Conservation (phyloP, 441 rosid species). For the Arabidopsis lyrata region DNA sequence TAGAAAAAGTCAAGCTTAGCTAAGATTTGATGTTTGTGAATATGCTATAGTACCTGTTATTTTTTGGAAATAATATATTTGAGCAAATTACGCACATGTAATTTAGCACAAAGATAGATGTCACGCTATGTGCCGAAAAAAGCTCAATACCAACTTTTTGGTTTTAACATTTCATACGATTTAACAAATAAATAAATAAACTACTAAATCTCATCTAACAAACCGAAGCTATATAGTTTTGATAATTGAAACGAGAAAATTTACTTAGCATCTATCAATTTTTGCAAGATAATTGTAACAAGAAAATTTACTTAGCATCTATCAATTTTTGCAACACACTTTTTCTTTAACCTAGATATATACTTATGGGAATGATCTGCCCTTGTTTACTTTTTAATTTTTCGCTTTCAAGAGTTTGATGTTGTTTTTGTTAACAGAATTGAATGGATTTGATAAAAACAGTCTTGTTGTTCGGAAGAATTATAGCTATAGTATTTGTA, state of each 20-base stretch:
- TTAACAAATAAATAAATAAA: not conserved
- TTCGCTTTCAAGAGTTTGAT: not conserved
- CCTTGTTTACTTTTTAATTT: not conserved
- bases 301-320: not conserved
- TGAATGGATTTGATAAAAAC: not conserved
- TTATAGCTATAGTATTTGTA: not conserved
- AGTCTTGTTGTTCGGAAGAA: not conserved
- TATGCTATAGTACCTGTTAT: constrained; percentile 5
- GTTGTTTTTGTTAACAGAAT: too few relatives aligned
- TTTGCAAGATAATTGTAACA: not conserved
- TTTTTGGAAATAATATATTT: constrained; percentile 3
- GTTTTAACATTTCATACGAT: not conserved
- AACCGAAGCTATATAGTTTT: not conserved
- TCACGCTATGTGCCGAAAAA: not conserved
- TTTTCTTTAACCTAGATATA: not conserved
- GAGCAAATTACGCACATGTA: not conserved
- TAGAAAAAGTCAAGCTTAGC: constrained; percentile 11
- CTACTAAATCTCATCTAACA: not conserved
- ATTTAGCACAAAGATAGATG: not conserved
- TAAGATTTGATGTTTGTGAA: constrained; percentile 34
- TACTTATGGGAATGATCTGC: not conserved
- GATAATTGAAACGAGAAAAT: not conserved
- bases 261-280: too few relatives aligned
- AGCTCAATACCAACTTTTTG: not conserved
- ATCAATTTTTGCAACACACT: not conserved